Base-by-base conservation (phyloP, 1,139 yeast genomes). In the Geotrichum klebahnii region DNA sequence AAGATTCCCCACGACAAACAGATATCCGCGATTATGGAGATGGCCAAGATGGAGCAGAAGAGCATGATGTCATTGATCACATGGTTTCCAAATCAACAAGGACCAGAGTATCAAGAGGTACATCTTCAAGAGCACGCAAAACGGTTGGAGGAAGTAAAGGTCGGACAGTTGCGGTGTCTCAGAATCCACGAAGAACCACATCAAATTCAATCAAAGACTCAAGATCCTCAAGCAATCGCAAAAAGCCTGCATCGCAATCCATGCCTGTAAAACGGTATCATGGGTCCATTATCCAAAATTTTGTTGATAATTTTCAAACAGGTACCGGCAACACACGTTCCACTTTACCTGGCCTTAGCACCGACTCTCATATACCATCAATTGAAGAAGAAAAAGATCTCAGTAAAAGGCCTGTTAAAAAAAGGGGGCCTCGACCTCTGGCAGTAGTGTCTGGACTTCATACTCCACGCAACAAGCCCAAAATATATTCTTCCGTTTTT, bases 401-500 rank as follows among this genome's bases (percentile, higher is more conserved):
- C n/a, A 29, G 6, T 26, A 5, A 5, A 4, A 23, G 28, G 16
- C 10, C 20, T 20, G 22, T 28, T 12, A 45, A 45, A 22, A 28
- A 24, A 23, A 19, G 36, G 26, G 36, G 42, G 3, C 47, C 48
- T 6, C 44, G 48, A 4, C 28, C 46, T 3, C 24, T 48, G 4
- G 52, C 52, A 24, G 48, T 48, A 0, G 52, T 48, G 1, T 48
- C 52, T 16, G 52, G 52, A 16, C 23, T 48, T 4, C 52, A 48
- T 23, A 26, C 24, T n/a, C 44, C 47, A 2, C 37, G 42, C 5
- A 36, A 33, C 10, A 39, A 37, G 23, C 48, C 48, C 22, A 43
- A 44, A 16, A 4, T 24, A 0, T 44, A 48, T 31, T 31, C 48
- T 2, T 20, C 33, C 8, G 20, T 44, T 26, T 28, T 44, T 24